A percentile compares a stretch with the other conserved stretches of the same genome.
These are phyloP conservation scores for Trifolium pratense DNA, from an alignment of 306 rosid species.

Conservation along the genomic window DNA sequence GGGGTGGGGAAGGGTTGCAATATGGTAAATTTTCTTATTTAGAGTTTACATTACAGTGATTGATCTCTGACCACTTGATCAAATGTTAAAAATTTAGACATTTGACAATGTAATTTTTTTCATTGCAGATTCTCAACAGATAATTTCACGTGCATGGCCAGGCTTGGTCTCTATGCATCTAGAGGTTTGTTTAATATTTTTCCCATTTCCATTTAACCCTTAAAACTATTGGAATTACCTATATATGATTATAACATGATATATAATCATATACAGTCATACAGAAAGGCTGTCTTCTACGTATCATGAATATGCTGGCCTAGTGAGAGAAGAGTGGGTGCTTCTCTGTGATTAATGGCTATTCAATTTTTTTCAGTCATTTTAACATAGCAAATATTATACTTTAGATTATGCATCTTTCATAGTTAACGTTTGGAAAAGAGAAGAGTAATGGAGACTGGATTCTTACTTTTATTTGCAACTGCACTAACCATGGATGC, in stretches of 20 bases:
- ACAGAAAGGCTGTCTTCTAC: conserved; percentile 19
- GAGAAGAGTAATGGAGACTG: conserved; percentile 21
- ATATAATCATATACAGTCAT: conserved; percentile 10
- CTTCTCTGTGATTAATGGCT: conserved; percentile 29
- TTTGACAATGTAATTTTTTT: conserved; percentile 33
- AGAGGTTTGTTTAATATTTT: conserved; percentile 61
- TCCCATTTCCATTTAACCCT: background rate
- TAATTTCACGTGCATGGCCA: conserved; percentile 84
- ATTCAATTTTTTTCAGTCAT: conserved; percentile 9
- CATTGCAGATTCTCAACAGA: conserved; percentile 70
- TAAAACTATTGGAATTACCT: conserved; percentile 32
- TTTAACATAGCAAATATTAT: conserved; percentile 21
- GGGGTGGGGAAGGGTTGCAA: conserved; percentile 22
- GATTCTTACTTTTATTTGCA: conserved; percentile 19
- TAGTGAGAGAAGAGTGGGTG: conserved; percentile 9
- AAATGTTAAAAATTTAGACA: conserved; percentile 17
- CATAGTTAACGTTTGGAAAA: conserved; percentile 1
- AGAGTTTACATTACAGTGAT: conserved; percentile 11
- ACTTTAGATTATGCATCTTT: conserved; percentile 11
- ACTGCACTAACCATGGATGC: conserved; percentile 26
- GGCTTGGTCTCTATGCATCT: conserved; percentile 81
- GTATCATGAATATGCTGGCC: conserved; percentile 16
- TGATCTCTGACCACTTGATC: conserved; percentile 8
- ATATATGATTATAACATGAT: conserved; percentile 20
- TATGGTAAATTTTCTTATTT: conserved; percentile 30